Base-by-base conservation (phyloP, 306 rosid species). In the Dryas drummondii region DNA sequence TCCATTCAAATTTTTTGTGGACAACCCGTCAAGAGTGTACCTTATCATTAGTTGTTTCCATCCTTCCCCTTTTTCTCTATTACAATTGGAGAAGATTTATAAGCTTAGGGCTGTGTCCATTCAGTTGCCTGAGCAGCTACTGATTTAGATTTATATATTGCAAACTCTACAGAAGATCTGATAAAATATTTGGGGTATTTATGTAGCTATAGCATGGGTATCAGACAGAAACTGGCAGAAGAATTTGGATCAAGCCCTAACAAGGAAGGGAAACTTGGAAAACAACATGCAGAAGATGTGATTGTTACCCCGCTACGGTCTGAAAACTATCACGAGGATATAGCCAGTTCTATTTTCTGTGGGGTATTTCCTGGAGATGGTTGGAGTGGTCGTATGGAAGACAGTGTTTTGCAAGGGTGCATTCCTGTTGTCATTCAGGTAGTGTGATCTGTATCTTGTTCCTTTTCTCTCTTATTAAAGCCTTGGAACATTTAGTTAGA, bases 361-460 rank as follows among this genome's bases (percentile, higher is more conserved):
- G 97, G 98, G 50, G 96, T 91, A 65, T 85, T 93, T 78, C 96
- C 96, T 0, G 97, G 97, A 42, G 98, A 93, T 81, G 98, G 97
- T 71, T 93, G 98, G 98, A 93, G 98, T 65, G 98, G 97, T 45
- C 97, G 93, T 52, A 85, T 93, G 97, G 97, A 93, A 81, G 98
- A 93, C 67, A 89, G 96, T 81, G 81, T 93, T 76, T 83, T 93
- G 86, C 91, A 93, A 81, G 98, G 98, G 45, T 93, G 98, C 91
- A 87, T 93, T 76, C 98, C 98, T 12, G 96, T 93, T 55, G 79
- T 89, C 81, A 84, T 93, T 87, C 98, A 93, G 97, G 97, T 93
- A 82, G 22, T 22, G 7, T 60, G 46, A 60, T 53, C 9, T 72
- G n/a, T 49, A 37, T 69, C 52, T 32, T 37, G 44, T 77, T 65